Evolutionary conservation across 805 yeast genomes (phyloP), one percentile per base, ranked within the genome.

Genomic region (Metschnikowia corniflorae): DNA sequence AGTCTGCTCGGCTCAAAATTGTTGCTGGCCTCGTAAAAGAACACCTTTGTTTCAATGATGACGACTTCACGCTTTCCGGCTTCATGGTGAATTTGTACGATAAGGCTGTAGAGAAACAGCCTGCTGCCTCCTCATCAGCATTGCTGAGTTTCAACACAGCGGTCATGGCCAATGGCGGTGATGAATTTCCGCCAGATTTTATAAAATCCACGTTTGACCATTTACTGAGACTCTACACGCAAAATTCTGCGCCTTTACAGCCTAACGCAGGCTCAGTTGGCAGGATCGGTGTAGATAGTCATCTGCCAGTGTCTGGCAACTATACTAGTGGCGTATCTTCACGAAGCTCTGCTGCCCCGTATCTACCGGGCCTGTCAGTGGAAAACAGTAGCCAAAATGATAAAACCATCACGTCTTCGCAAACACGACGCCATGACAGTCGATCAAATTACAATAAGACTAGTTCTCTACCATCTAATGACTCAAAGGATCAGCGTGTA

Each of bases 91-190:
- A 47, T 29, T 38, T 64, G 21, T 58, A 55, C 42, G 43, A 49
- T 15, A 45, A 51, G 49, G 46, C 50, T 27, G 20, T 32, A 13
- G 33, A 20, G 29, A 39, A 43, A 34, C 27, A 41, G 35, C 8
- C 17, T 8, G 13, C 30, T 31, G 23, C 36, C 33, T 12, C 41
- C 39, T 31, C 35, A 28, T 13, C 43, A 18, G 29, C 22, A 12
- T 33, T 29, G 16, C 29, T 25, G 19, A 13, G 31, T 3, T 50
- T 47, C 39, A 33, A 50, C 17, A 31, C 33, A 21, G 40, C 52
- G 7, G 45, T 67, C 13, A 36, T 43, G 15, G 54, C 52, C n/a
- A 66, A 66, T 44, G 72, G 73, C 1, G 73, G 71, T 5, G 63
- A 57, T 8, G 68, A 59, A 16, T 67, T 68, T 35, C 70, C 72